These are phyloP conservation scores for Rhizomucor miehei DNA, from an alignment of 371 early-diverging fungal species.

Conservation along the genomic window DNA sequence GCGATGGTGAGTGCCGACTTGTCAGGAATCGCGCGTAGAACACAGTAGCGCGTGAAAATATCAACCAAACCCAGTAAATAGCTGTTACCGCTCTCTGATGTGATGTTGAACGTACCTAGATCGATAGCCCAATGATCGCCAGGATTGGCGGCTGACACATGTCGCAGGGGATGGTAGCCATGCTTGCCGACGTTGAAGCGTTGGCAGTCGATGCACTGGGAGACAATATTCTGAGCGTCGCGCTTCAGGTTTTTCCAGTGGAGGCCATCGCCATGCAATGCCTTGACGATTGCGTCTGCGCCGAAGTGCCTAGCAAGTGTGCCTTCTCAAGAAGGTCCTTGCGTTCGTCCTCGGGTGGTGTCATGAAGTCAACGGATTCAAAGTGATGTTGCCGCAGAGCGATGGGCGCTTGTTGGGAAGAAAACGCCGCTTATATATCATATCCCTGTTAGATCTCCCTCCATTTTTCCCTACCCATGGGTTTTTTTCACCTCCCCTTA, in stretches of 20 bases:
- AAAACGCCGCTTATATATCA: too few relatives aligned
- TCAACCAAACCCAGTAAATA: slow-evolving; percentile 22
- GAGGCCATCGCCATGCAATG: slow-evolving; percentile 9
- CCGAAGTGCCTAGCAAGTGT: slow-evolving; percentile 19
- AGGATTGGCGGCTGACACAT: slow-evolving; percentile 12
- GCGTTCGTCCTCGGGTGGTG: slow-evolving; percentile 6
- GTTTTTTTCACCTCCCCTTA: too few relatives aligned
- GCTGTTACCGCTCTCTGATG: slow-evolving; percentile 7
- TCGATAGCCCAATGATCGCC: slow-evolving; percentile 18
- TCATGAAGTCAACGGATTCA: background rate
- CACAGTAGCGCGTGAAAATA: slow-evolving; percentile 19
- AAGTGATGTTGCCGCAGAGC: too few relatives aligned
- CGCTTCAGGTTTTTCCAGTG: slow-evolving; percentile 17
- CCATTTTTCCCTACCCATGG: too few relatives aligned
- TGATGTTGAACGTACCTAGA: slow-evolving; percentile 4
- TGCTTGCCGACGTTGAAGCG: slow-evolving; percentile 10
- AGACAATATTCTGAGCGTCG: slow-evolving; percentile 11
- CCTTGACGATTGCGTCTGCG: slow-evolving; percentile 12
- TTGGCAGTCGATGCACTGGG: slow-evolving; percentile 12
- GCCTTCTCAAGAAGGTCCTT: slow-evolving; percentile 8
- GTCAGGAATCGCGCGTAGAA: slow-evolving; percentile 18
- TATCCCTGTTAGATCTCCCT: too few relatives aligned
- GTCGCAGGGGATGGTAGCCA: slow-evolving; percentile 12
- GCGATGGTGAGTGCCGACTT: slow-evolving; percentile 20
- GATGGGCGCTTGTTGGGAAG: too few relatives aligned